Conservation (phyloP, 768 basidiomycete genomes). For the Podaxis sp. region DNA sequence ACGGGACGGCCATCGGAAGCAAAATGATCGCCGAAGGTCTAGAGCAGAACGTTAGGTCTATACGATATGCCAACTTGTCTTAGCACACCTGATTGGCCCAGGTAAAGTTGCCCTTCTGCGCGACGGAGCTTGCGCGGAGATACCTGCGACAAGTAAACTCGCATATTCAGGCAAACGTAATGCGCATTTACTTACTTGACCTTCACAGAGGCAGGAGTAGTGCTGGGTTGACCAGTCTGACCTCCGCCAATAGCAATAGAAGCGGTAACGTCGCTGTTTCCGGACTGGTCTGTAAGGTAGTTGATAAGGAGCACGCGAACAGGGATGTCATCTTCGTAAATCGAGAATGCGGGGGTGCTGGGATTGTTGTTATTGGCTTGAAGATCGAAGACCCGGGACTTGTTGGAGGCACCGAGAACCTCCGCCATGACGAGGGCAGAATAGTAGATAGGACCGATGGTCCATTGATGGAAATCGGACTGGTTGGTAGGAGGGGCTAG, state of each 20-base stretch:
- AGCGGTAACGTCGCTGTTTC: constrained; percentile 54
- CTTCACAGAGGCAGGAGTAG: constrained; percentile 45
- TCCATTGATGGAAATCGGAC: constrained; percentile 66
- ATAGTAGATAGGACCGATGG: constrained; percentile 76
- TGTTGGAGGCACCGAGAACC: constrained; percentile 59
- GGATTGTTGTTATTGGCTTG: constrained; percentile 47
- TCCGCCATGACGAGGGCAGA: constrained; percentile 71
- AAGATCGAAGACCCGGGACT: constrained; percentile 66
- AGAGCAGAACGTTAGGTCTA: background rate
- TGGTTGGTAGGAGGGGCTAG: constrained; percentile 57
- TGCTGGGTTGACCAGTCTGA: constrained; percentile 33
- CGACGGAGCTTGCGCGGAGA: constrained; percentile 44
- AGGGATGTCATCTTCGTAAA: constrained; percentile 69
- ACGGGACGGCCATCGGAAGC: constrained; percentile 63
- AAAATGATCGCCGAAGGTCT: constrained; percentile 62
- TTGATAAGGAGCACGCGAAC: constrained; percentile 71
- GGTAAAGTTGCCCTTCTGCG: constrained; percentile 56
- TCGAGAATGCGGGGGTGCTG: constrained; percentile 66
- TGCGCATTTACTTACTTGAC: constrained; percentile 49
- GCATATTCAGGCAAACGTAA: background rate
- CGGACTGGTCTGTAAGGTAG: constrained; percentile 60
- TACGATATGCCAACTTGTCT: background rate
- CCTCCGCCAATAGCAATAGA: constrained; percentile 49
- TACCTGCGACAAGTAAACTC: constrained; percentile 39
- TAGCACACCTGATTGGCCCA: constrained; percentile 60